These are phyloP conservation scores for Rhodotorula diobovata DNA, from an alignment of 768 basidiomycete species.

Conservation along the genomic window DNA sequence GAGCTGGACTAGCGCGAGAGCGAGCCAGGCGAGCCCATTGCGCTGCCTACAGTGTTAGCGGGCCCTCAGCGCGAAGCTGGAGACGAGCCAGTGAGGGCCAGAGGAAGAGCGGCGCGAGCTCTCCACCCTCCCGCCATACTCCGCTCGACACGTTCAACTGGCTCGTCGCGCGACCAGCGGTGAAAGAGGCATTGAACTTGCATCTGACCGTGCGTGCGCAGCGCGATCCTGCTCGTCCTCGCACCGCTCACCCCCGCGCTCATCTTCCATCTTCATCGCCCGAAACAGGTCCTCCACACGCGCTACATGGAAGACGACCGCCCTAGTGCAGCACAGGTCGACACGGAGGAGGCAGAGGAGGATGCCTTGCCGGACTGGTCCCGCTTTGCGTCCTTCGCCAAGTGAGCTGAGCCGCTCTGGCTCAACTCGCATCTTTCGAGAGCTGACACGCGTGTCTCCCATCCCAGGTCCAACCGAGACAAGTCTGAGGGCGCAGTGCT, in stretches of 20 bases:
- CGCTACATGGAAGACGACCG: constrained; percentile 34
- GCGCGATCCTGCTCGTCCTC: no score
- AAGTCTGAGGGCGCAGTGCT: background rate
- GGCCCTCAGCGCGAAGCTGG: no score
- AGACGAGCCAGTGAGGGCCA: no score
- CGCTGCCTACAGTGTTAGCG: no score
- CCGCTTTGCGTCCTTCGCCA: constrained; percentile 37
- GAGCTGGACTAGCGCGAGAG: no score
- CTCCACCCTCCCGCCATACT: no score
- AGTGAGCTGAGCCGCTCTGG: constrained; percentile 16
- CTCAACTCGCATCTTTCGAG: background rate
- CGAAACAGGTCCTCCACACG: background rate
- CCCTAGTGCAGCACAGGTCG: constrained; percentile 17
- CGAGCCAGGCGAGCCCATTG: no score
- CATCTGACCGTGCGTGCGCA: background rate
- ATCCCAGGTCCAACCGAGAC: constrained; percentile 17
- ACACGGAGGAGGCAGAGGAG: constrained; percentile 38
- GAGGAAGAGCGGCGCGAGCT: no score
- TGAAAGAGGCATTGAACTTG: no score
- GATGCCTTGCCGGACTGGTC: constrained; percentile 41
- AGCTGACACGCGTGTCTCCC: background rate
- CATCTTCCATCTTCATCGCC: background rate
- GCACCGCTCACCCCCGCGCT: background rate
- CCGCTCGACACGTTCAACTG: no score
- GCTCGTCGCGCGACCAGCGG: no score